Evolutionary conservation across 2,329 filamentous ascomycete genomes (phyloP), one percentile per base, ranked within the genome.

Genomic region (Cordyceps pruinosa): DNA sequence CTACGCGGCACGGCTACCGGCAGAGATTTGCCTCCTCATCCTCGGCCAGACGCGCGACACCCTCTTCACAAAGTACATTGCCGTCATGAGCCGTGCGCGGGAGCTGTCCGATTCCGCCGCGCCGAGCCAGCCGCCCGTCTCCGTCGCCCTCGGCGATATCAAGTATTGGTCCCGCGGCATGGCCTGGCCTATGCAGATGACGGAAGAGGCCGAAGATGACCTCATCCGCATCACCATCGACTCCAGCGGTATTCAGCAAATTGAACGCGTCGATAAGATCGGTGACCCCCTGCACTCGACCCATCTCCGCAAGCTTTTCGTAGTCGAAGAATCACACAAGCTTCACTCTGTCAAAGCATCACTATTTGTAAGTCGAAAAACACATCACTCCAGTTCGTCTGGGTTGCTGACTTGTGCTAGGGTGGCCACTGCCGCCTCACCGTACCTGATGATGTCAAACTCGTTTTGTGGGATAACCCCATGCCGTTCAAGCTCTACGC

Each of bases 211-310:
- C 6, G 41, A 46, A 8, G 44, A 48, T n/a, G 26, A 42, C 13
- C 21, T 56, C 17, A 44, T 49, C 13, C 32, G 45, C 6, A 23
- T 56, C 32, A 56, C 53, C 5, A 26, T 56, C n/a, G 53, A 56
- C 21, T 48, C 44, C 7, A 48, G 53, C 19, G 53, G 53, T 15
- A 34, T 56, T 41, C 44, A 56, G 17, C n/a, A 42, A 12, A 56
- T 56, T 19, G 53, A 56, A 9, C 53, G 53, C 19, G 2, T 56
- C 2, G 34, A 46, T 13, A 46, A 48, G 21, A 45, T 48, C 21
- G 45, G 46, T 12, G 53, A 56, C 4, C 53, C 53, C 1, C 15
- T 41, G 44, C 26, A 56, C 35, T 49, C 53, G 19, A 41, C 34
- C 9, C 34, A 44, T 19, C 53, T 48, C n/a, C 35, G 34, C 35